These are phyloP conservation scores for Mortierella alpina DNA, from an alignment of 192 early-diverging fungal species.

Conservation along the genomic window DNA sequence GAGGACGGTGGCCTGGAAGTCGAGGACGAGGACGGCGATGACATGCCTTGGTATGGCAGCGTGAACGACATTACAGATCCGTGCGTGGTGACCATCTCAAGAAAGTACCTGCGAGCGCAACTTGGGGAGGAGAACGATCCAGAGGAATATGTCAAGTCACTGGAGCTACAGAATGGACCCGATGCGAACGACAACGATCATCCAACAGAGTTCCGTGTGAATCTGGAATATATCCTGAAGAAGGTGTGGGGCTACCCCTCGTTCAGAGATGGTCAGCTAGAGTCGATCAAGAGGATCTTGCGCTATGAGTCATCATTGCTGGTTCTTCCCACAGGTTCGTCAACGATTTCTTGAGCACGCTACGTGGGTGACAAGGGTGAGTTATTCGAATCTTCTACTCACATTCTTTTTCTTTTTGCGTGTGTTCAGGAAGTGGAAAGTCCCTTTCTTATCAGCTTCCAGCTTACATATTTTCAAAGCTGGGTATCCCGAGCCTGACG, in stretches of 20 bases:
- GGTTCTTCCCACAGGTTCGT: conserved; percentile 66
- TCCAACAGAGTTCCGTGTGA: conserved; percentile 34
- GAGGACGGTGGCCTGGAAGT: conserved; percentile 9
- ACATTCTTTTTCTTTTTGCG: background rate
- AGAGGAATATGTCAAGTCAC: conserved; percentile 34
- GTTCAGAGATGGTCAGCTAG: conserved; percentile 57
- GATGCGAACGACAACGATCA: background rate
- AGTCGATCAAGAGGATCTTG: conserved; percentile 60
- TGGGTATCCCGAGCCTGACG: conserved; percentile 59
- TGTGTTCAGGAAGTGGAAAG: conserved; percentile 66
- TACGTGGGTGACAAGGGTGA: background rate
- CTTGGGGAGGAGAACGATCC: conserved; percentile 37
- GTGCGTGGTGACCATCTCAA: conserved; percentile 28
- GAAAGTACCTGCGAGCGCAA: conserved; percentile 8
- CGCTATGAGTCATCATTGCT: conserved; percentile 59
- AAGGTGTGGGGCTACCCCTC: conserved; percentile 59
- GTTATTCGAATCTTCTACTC: background rate
- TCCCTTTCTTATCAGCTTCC: conserved; percentile 85
- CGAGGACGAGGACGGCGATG: conserved; percentile 27
- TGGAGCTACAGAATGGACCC: conserved; percentile 9
- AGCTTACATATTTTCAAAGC: conserved; percentile 65
- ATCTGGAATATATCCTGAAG: conserved; percentile 57
- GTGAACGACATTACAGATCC: conserved; percentile 32
- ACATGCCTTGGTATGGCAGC: conserved; percentile 43
- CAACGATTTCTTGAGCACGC: background rate